These are phyloP conservation scores for Scenedesmus sp. DNA, from an alignment of 163 green algal species.

Conservation along the genomic window DNA sequence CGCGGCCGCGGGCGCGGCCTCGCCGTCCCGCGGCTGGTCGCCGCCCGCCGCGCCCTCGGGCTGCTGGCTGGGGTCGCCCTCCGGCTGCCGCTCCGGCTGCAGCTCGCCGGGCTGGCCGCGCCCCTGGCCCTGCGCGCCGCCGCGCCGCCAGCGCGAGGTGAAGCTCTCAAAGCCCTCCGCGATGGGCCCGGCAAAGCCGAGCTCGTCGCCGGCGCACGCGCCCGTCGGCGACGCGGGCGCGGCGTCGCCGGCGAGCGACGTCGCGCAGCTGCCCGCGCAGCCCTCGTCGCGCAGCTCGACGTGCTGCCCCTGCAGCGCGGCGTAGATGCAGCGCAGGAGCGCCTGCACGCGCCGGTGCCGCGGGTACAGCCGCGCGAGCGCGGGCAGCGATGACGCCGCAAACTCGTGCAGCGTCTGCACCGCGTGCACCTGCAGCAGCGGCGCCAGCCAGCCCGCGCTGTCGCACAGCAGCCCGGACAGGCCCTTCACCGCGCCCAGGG, in stretches of 20 bases:
- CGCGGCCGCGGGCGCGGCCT: background rate
- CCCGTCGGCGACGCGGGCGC: slow-evolving; percentile 10
- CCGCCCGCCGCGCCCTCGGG: background rate
- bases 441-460: slow-evolving; percentile 33
- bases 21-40: background rate
- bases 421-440: slow-evolving; percentile 18
- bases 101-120: background rate
- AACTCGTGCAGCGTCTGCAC: slow-evolving; percentile 34
- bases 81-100: slow-evolving; percentile 9
- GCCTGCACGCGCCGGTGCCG: slow-evolving; percentile 9
- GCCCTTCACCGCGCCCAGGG: slow-evolving; percentile 28
- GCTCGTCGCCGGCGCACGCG: too few species aligned
- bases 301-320: slow-evolving; percentile 16
- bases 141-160: background rate
- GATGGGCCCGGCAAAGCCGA: slow-evolving; percentile 4
- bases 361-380: slow-evolving; percentile 9
- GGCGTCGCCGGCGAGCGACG: background rate
- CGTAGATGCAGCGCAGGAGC: slow-evolving; percentile 14
- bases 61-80: too few species aligned
- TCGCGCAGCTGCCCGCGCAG: background rate
- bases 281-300: slow-evolving; percentile 27
- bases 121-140: background rate
- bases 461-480: slow-evolving; percentile 23
- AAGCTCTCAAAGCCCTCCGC: slow-evolving; percentile 38
- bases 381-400: slow-evolving; percentile 9